A percentile compares a stretch with the other conserved stretches of the same genome.
These are phyloP conservation scores for Daldinia loculata DNA, from an alignment of 495 filamentous ascomycete species.

Conservation along the genomic window DNA sequence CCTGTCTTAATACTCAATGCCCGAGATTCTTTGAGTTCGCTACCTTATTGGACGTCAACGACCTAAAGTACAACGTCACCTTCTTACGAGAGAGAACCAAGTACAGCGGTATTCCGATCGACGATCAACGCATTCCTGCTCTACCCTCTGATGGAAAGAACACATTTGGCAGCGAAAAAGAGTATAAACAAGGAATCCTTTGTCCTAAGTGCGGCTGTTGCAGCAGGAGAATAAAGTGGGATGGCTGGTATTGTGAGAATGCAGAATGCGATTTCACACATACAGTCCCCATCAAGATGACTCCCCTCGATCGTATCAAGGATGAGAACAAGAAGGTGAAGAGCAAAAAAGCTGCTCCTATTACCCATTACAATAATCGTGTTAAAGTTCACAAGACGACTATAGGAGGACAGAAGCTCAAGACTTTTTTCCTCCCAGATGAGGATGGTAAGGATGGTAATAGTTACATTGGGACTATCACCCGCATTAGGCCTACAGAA, in stretches of 20 bases:
- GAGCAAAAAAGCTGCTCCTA: not conserved
- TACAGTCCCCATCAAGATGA: constrained; percentile 50
- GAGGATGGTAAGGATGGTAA: constrained; percentile 21
- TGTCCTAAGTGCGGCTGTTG: constrained; percentile 76
- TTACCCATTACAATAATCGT: not conserved
- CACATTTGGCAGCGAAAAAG: constrained; percentile 48
- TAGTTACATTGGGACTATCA: constrained; percentile 63
- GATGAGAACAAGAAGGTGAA: constrained; percentile 3
- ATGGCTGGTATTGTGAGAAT: constrained; percentile 69
- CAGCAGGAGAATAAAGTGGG: constrained; percentile 68
- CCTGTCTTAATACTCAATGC: constrained; percentile 71
- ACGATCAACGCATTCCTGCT: constrained; percentile 49
- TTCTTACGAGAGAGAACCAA: constrained; percentile 63
- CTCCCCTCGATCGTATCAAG: constrained; percentile 32
- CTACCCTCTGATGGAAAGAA: constrained; percentile 23
- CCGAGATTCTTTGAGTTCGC: constrained; percentile 62
- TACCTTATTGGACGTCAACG: constrained; percentile 35
- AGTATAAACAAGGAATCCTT: constrained; percentile 66
- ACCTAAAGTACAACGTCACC: constrained; percentile 62
- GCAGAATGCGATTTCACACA: constrained; percentile 58
- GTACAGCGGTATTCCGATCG: constrained; percentile 38
- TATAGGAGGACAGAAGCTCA: constrained; percentile 40
- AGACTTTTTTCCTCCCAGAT: constrained; percentile 52
- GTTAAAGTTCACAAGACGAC: not conserved
- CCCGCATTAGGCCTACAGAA: constrained; percentile 66